A percentile compares a stretch with the other conserved stretches of the same genome.
Conservation (phyloP, 306 rosid species). For the Gleditsia sinensis region DNA sequence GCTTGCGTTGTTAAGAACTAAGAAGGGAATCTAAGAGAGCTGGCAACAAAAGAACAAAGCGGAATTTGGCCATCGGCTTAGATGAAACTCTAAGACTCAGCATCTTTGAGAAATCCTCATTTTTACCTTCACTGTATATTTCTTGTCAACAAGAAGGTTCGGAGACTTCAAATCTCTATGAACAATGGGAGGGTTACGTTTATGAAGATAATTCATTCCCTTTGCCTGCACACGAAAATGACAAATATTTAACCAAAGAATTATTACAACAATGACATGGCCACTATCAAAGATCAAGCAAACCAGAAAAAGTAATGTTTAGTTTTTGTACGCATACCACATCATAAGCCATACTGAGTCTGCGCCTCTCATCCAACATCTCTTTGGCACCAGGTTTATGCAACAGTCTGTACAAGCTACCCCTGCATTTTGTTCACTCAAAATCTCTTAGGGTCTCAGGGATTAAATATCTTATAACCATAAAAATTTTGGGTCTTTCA, state of each 20-base stretch:
- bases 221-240: constrained; percentile 65
- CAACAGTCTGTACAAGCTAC: constrained; percentile 82
- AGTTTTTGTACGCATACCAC: constrained; percentile 52
- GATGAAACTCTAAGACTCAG: not conserved
- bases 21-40: constrained; percentile 3
- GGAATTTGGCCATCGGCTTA: not conserved
- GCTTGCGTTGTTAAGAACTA: not conserved
- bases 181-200: constrained; percentile 82
- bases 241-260: constrained; percentile 21
- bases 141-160: constrained; percentile 87
- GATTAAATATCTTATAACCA: not conserved
- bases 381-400: constrained; percentile 72
- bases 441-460: constrained; percentile 1
- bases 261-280: not conserved
- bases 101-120: constrained; percentile 4
- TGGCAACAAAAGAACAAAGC: constrained; percentile 8
- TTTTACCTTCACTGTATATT: constrained; percentile 78
- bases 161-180: constrained; percentile 93
- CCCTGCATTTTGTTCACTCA: constrained; percentile 60
- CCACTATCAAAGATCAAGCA: not conserved
- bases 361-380: constrained; percentile 76
- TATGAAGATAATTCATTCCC: constrained; percentile 95
- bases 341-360: constrained; percentile 81
- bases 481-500: not conserved
- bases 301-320: not conserved